Evolutionary conservation across 1,139 yeast genomes (phyloP).

Genomic region (Protomyces lactucae-debilis): DNA sequence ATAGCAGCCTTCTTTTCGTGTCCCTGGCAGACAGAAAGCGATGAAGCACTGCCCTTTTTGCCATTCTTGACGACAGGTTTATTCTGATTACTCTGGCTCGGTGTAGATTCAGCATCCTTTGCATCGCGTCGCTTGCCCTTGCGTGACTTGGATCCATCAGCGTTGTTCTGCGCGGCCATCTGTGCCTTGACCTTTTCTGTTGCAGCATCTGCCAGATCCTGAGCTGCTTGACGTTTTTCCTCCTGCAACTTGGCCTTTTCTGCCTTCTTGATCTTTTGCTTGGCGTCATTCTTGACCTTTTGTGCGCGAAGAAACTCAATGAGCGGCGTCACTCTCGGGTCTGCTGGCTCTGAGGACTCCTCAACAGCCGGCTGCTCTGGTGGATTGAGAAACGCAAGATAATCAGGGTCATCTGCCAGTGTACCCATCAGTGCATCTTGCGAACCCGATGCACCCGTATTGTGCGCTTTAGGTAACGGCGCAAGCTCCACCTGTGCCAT

Average conservation of each 20-base stretch:
- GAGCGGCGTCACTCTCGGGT: constrained; percentile 27
- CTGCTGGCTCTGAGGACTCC: not conserved
- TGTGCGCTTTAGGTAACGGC: constrained; percentile 32
- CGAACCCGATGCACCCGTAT: not conserved
- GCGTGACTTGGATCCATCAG: not conserved
- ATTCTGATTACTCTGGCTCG: not conserved
- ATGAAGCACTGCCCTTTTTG: not conserved
- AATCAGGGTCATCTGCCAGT: constrained; percentile 30
- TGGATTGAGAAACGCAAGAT: constrained; percentile 29
- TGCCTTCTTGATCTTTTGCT: constrained; percentile 11
- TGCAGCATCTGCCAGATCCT: constrained; percentile 4
- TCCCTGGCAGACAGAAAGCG: not conserved
- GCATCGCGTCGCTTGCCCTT: not conserved
- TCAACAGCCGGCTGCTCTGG: constrained; percentile 20
- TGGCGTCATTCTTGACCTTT: constrained; percentile 25
- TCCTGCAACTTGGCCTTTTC: constrained; percentile 25
- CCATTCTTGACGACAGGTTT: not conserved
- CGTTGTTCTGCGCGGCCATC: not conserved
- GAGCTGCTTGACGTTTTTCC: constrained; percentile 26
- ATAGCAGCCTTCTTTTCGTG: not conserved
- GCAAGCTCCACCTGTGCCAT: constrained; percentile 32
- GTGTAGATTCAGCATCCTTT: not conserved
- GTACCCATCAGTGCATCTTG: constrained; percentile 9
- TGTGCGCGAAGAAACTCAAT: constrained; percentile 29
- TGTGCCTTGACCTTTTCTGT: constrained; percentile 1